Evolutionary conservation across 164 flowering plant genomes (phyloP).

Genomic region (Vitis amurensis): DNA sequence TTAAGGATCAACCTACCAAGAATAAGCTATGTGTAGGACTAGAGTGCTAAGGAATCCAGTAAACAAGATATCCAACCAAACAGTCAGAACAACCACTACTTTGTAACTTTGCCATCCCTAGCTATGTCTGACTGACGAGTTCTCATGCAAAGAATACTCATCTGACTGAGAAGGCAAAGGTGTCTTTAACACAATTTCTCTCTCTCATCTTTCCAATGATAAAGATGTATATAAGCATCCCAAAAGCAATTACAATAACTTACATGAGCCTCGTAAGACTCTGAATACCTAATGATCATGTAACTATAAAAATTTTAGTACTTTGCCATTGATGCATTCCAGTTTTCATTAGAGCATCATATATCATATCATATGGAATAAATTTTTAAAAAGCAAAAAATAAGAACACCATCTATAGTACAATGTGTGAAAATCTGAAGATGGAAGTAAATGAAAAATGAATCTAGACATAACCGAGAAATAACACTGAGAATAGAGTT

Average conservation of each 20-base stretch:
- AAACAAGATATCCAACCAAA: not conserved
- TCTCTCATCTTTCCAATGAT: not conserved
- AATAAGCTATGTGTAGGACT: not conserved
- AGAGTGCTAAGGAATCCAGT: not conserved
- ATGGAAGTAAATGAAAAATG: not conserved
- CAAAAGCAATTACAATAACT: not conserved
- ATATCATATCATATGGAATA: not conserved
- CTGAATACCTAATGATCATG: not conserved
- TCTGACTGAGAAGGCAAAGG: not conserved
- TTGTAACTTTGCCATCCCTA: too few species aligned
- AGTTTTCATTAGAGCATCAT: not conserved
- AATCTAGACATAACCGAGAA: not conserved
- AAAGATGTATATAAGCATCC: not conserved
- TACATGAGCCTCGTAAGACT: not conserved
- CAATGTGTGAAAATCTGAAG: not conserved
- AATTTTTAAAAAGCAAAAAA: too few species aligned
- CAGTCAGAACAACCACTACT: too few species aligned
- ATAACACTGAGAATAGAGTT: not conserved
- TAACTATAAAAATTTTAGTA: not conserved
- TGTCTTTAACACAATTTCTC: not conserved
- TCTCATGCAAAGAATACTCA: not conserved
- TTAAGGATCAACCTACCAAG: too few species aligned
- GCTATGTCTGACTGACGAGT: too few species aligned
- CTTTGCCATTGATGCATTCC: not conserved
- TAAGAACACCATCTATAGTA: too few species aligned